Evolutionary conservation across 2,329 filamentous ascomycete species (phyloP).

Genomic region (Fusarium chaquense): DNA sequence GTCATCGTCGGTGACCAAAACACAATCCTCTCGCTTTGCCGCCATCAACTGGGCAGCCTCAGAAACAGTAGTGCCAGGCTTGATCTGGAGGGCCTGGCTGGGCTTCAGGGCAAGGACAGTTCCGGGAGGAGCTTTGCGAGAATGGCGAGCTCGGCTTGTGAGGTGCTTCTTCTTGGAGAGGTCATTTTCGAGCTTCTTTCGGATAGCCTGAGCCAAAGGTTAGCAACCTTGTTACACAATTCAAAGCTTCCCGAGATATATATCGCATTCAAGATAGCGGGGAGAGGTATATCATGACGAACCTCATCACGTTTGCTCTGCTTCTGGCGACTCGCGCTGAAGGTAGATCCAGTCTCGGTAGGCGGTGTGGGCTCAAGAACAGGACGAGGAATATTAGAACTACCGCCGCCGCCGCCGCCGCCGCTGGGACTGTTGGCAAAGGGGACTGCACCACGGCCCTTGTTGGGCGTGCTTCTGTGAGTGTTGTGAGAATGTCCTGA

Average conservation of each 20-base stretch:
- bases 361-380: conserved; percentile 69
- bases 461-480: conserved; percentile 76
- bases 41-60: conserved; percentile 99
- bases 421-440: conserved; percentile 70
- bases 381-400: conserved; percentile 79
- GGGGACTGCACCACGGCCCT: conserved; percentile 69
- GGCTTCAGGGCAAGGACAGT: conserved; percentile 96
- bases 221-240: conserved; percentile 18
- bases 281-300: conserved; percentile 53
- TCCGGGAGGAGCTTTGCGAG: conserved; percentile 93
- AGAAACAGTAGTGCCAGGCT: conserved; percentile 91
- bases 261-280: conserved; percentile 14
- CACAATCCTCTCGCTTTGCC: conserved; percentile 97
- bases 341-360: conserved; percentile 73
- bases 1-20: conserved; percentile 96
- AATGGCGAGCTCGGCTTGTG: conserved; percentile 81
- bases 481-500: conserved; percentile 64
- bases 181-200: conserved; percentile 95
- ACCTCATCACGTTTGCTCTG: conserved; percentile 99
- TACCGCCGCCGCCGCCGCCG: conserved; percentile 33
- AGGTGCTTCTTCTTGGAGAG: conserved; percentile 96
- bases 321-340: conserved; percentile 95
- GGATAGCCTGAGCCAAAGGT: conserved; percentile 78
- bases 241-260: conserved; percentile 30
- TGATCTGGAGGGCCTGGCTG: conserved; percentile 96